phyloP scores from a whole-genome alignment of 768 basidiomycete genomes.

The Rossbeevera mucosa region DNA sequence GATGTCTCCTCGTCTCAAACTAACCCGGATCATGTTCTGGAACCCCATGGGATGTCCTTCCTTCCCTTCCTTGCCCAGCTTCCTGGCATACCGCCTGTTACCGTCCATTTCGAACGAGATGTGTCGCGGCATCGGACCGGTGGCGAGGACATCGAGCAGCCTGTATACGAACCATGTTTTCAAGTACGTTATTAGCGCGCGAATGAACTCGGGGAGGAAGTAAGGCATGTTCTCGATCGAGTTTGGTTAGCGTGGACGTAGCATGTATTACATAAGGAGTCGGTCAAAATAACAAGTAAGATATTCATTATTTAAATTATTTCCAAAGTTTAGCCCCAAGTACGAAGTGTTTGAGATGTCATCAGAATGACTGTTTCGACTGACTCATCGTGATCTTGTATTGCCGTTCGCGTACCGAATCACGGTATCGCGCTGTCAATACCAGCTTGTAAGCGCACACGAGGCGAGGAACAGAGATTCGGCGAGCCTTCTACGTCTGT shows the following conservation, averaged over 20 bases:
- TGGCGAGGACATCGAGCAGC: slow-evolving; percentile 62
- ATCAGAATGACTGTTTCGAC: no score
- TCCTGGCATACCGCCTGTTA: slow-evolving; percentile 84
- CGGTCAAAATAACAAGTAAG: no score
- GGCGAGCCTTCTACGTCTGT: no score
- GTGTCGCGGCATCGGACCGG: slow-evolving; percentile 85
- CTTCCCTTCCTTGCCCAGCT: slow-evolving; percentile 54
- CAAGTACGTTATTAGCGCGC: slow-evolving; percentile 12
- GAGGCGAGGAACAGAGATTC: no score
- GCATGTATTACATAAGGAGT: no score
- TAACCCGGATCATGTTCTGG: slow-evolving; percentile 67
- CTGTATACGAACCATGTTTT: slow-evolving; percentile 33
- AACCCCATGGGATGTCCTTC: slow-evolving; percentile 88
- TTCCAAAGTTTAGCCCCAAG: no score
- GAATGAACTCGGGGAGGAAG: slow-evolving; percentile 6
- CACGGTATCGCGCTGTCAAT: no score
- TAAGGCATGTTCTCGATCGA: background rate
- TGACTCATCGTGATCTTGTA: no score
- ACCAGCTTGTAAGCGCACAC: no score
- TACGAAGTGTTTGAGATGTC: no score
- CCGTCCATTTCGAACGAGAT: slow-evolving; percentile 98
- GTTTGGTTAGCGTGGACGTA: background rate
- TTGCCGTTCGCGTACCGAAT: no score
- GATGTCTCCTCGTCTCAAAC: slow-evolving; percentile 24
- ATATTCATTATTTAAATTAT: no score